A percentile compares a stretch with the other conserved stretches of the same genome.
Evolutionary conservation across 352 stramenopile species (phyloP).

Genomic region (Globisporangium okanoganense): DNA sequence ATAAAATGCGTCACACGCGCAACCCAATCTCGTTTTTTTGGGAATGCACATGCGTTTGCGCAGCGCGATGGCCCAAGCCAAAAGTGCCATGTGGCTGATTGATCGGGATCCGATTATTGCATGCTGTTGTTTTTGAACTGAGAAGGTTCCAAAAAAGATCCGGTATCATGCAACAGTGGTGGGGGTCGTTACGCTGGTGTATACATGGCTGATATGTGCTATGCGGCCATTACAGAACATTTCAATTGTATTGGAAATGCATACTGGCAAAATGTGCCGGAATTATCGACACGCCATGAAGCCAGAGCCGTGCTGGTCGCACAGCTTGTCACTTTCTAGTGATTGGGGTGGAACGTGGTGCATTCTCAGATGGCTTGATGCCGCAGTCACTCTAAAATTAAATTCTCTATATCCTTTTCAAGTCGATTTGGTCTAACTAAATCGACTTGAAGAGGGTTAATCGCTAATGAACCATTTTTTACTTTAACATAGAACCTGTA

Average conservation of each 20-base stretch:
- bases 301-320: not conserved
- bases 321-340: not conserved
- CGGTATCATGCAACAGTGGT: not conserved
- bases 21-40: not conserved
- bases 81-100: too few relatives aligned
- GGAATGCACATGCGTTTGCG: not conserved
- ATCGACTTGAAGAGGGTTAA: too few relatives aligned
- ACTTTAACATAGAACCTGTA: not conserved
- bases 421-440: not conserved
- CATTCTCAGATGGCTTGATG: not conserved
- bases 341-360: slow-evolving; percentile 8
- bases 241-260: too few relatives aligned
- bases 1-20: too few relatives aligned
- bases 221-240: not conserved
- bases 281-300: not conserved
- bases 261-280: too few relatives aligned
- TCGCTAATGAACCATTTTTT: not conserved
- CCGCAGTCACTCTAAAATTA: not conserved
- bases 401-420: not conserved
- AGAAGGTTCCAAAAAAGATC: not conserved
- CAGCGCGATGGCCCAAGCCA: not conserved
- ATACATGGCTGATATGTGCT: too few relatives aligned
- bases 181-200: not conserved
- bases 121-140: not conserved
- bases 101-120: too few relatives aligned